Percentiles rank a stretch among this genome's conserved stretches.
Evolutionary conservation across 345 rosid species (phyloP).

Genomic region (Carallia brachiata): DNA sequence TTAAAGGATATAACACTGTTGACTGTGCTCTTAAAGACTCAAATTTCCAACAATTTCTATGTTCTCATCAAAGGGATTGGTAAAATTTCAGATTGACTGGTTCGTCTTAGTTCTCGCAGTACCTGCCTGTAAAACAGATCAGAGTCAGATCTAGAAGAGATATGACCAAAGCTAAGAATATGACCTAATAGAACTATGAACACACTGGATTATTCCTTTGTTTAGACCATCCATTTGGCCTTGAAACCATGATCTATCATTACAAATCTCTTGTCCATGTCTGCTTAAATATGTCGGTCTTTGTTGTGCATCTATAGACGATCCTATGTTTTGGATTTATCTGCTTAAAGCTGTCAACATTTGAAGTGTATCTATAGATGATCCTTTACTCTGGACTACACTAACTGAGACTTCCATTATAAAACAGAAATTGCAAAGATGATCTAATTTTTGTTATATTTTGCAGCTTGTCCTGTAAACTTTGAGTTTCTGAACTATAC

Average conservation of each 20-base stretch:
- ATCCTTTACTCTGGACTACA: neutral
- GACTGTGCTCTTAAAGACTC: neutral
- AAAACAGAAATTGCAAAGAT: neutral
- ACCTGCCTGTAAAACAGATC: too few species aligned
- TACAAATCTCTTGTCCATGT: too few species aligned
- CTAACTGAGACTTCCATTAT: neutral
- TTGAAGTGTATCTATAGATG: neutral
- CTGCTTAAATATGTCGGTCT: too few species aligned
- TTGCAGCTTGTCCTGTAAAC: slow-evolving; percentile 28
- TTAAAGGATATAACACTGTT: neutral
- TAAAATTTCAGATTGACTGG: neutral
- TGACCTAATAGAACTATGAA: too few species aligned
- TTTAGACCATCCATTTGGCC: too few species aligned
- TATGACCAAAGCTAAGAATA: too few species aligned
- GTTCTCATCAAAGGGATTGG: neutral
- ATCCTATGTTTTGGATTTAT: too few species aligned
- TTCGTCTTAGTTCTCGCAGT: neutral
- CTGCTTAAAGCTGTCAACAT: neutral
- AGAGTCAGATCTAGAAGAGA: too few species aligned
- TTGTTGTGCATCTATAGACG: too few species aligned
- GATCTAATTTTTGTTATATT: slow-evolving; percentile 8
- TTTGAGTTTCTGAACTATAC: slow-evolving; percentile 31
- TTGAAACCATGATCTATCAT: too few species aligned
- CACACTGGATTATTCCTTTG: too few species aligned
- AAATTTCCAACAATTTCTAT: neutral